Conservation (phyloP, 306 rosid genomes). For the Malus sylvestris region DNA sequence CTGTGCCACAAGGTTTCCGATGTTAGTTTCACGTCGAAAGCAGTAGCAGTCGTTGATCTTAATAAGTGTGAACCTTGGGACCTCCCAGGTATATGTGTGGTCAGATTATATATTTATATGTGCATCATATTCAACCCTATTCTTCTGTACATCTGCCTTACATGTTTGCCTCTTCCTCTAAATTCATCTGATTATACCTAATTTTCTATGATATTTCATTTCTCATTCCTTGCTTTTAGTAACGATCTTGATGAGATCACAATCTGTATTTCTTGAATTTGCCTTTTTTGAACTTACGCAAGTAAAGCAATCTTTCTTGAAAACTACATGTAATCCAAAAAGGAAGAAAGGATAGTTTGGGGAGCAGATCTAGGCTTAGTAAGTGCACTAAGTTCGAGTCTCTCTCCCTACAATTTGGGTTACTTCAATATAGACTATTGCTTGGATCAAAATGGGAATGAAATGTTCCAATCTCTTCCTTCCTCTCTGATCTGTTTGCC, state of each 20-base stretch:
- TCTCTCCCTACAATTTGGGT: not conserved
- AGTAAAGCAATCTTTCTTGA: not conserved
- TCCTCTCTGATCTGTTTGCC: not conserved
- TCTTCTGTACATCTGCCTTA: not conserved
- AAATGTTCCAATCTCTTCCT: not conserved
- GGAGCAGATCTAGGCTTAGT: not conserved
- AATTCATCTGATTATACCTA: not conserved
- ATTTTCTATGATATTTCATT: not conserved
- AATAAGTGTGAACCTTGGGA: conserved; percentile 97
- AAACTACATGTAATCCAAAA: not conserved
- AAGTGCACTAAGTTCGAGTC: not conserved
- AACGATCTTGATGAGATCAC: not conserved
- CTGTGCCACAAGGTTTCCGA: conserved; percentile 67
- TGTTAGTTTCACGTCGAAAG: conserved; percentile 51
- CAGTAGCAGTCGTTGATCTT: conserved; percentile 81
- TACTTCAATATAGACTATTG: not conserved
- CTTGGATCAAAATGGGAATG: not conserved
- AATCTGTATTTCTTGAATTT: not conserved
- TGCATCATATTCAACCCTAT: not conserved
- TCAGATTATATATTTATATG: not conserved
- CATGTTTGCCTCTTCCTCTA: not conserved
- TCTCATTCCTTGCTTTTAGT: not conserved
- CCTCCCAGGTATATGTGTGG: conserved; percentile 54
- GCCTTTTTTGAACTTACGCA: not conserved
- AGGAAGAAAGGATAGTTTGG: not conserved